A percentile compares a stretch with the other conserved stretches of the same genome.
Conservation (phyloP, 116 monocot genomes). For the Posidonia oceanica region DNA sequence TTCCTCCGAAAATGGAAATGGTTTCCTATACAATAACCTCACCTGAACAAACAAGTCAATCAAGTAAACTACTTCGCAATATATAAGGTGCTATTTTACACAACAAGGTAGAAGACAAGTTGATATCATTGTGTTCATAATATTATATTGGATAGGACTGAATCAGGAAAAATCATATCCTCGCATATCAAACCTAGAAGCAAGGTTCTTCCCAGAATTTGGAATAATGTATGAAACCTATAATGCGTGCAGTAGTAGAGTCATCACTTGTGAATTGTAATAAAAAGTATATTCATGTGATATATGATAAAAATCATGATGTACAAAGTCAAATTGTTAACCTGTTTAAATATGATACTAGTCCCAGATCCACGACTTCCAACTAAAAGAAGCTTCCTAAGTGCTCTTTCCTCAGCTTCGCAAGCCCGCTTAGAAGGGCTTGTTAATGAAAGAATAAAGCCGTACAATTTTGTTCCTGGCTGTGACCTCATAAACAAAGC, state of each 20-base stretch:
- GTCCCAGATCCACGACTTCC: slow-evolving; percentile 69
- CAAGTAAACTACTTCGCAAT: not conserved
- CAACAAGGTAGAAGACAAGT: not conserved
- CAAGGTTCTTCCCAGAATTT: too few species aligned
- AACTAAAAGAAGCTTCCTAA: slow-evolving; percentile 73
- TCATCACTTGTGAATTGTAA: not conserved
- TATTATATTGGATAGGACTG: too few species aligned
- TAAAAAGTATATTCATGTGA: not conserved
- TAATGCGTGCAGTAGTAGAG: too few species aligned
- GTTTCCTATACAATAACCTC: slow-evolving; percentile 58
- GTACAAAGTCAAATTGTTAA: slow-evolving; percentile 3
- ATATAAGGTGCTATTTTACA: not conserved
- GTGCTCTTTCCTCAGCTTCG: slow-evolving; percentile 32
- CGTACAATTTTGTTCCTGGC: slow-evolving; percentile 65
- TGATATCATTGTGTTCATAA: not conserved
- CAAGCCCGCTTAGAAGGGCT: slow-evolving; percentile 35
- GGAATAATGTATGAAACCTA: too few species aligned
- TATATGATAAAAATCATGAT: not conserved
- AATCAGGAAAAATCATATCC: too few species aligned
- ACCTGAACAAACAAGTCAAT: slow-evolving; percentile 24
- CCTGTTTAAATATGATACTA: slow-evolving; percentile 89
- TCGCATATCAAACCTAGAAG: too few species aligned
- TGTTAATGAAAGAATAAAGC: slow-evolving; percentile 74
- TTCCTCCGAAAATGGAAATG: slow-evolving; percentile 50
- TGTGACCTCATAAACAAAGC: slow-evolving; percentile 10